Base-by-base conservation (phyloP, 73 alveolate genomes). In the Tetrahymena malaccensis region DNA sequence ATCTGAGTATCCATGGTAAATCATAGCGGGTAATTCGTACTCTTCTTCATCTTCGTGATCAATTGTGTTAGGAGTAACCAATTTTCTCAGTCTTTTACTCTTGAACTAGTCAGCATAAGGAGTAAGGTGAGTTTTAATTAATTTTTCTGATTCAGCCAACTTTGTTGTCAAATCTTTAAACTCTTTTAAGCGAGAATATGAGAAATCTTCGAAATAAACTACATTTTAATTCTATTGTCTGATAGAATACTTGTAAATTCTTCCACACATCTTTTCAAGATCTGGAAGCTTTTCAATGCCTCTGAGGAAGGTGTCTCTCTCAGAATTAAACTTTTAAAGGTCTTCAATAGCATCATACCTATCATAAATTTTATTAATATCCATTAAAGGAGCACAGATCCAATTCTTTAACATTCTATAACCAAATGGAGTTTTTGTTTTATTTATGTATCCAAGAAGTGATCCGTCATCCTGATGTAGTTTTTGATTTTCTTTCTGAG, bases 371-470 rank as follows among this genome's bases (percentile, higher is more conserved):
- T 94, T 35, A 40, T 98, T 96, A 16, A 96, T 70, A 58, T 97
- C 96, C 50, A 40, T 57, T 19, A 98, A 96, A 21, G 99, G 99
- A 35, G 98, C 94, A 35, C 96, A 94, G 35, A 98, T 16, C 99
- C 99, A 98, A 85, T 94, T 97, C 93, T 97, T 98, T 5, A 98
- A 85, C 84, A 96, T 94, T 93, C 99, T 57, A 56, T 96, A 94
- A 9, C 99, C 99, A 93, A 96, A 97, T 27, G 96, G 97, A 35
- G 99, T 98, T 43, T 89, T 93, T 19, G 98, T 95, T 22, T 96
- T 94, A 94, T 98, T 96, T 8, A 98, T 94, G 43, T 94, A 84
- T 35, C 95, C 96, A 31, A 98, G 96, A 12, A 98, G 95, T 35
- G 98, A 96, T 34, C 97, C 97, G 70, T 98, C 98, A 13, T 94